These are phyloP conservation scores for Epichloe festucae DNA, from an alignment of 2,329 filamentous ascomycete species.

Conservation along the genomic window DNA sequence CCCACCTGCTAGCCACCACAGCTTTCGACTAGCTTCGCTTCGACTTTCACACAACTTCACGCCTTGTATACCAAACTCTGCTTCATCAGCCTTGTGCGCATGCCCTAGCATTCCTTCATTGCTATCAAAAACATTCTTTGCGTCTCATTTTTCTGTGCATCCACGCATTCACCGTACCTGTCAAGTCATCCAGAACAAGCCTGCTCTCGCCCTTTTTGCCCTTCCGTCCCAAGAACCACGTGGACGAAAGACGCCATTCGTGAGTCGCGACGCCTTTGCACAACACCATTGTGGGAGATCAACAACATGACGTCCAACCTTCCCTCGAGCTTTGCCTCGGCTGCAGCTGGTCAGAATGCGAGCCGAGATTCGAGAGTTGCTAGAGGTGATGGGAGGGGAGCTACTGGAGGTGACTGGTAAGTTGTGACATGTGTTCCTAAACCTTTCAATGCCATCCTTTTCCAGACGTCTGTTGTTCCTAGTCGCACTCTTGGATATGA, in stretches of 20 bases:
- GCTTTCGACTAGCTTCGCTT: slow-evolving; percentile 8
- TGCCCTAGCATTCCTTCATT: slow-evolving; percentile 4
- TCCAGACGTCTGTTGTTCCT: background rate
- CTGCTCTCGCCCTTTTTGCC: background rate
- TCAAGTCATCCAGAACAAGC: background rate
- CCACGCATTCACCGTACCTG: background rate
- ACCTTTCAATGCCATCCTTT: background rate
- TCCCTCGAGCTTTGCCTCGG: slow-evolving; percentile 73
- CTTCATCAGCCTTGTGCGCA: slow-evolving; percentile 4
- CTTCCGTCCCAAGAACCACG: slow-evolving; percentile 1
- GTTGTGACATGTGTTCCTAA: slow-evolving; percentile 19
- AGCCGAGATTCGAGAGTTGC: slow-evolving; percentile 46
- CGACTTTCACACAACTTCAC: slow-evolving; percentile 7
- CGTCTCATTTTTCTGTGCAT: slow-evolving; percentile 1
- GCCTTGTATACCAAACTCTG: slow-evolving; percentile 3
- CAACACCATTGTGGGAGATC: background rate
- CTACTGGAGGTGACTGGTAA: slow-evolving; percentile 59
- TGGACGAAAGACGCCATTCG: slow-evolving; percentile 4
- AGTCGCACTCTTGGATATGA: background rate
- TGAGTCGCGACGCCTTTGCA: background rate
- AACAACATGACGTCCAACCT: slow-evolving; percentile 56
- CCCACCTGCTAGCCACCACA: slow-evolving; percentile 10
- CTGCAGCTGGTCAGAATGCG: slow-evolving; percentile 61
- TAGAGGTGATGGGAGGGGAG: slow-evolving; percentile 42
- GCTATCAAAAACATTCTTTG: slow-evolving; percentile 4